Evolutionary conservation across 192 early-diverging fungal genomes (phyloP), one percentile per base, ranked within the genome.

Genomic region (Coemansia guatemalensis): DNA sequence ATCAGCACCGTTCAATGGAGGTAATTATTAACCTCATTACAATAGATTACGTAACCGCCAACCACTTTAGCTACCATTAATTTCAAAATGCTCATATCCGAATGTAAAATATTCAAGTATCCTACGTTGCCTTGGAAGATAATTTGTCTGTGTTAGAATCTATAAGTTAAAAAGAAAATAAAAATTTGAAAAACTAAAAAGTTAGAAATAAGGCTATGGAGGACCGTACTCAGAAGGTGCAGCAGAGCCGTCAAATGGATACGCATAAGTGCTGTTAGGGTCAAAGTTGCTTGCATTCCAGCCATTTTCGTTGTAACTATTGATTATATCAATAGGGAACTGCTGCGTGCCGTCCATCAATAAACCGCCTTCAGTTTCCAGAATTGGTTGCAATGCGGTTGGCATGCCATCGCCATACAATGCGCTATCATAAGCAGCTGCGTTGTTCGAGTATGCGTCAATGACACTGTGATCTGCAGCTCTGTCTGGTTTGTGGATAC

Each of bases 171-270:
- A n/a, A 9, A n/a, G 26, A 17, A 52, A 32, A n/a, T 62, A 5
- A 20, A 27, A 52, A 21, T 60, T 56, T 21, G 27, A 49, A 27
- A 48, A 47, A 48, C 50, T n/a, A n/a, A n/a, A 48, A 51, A 52
- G 21, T 32, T 35, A 47, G 11, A n/a, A 64, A 24, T 41, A 12
- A 24, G 8, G 2, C 24, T 48, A 57, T 17, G 48, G 52, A 4
- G 60, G 67, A 17, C 54, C 60, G 32, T 69, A 69, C 12, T 69
- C 67, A 4, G 60, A 64, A 8, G 62, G 67, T 1, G 48, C 60
- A 8, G 25, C 60, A 56, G 60, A 69, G 32, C 25, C 30, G 12
- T 22, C 53, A 56, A 62, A 69, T 5, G 56, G 39, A 25, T 62
- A 55, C 3, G 59, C 59, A 47, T 69, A 69, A 8, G 48, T n/a